Base-by-base conservation (phyloP, 345 rosid species). In the Linum lewisii region DNA sequence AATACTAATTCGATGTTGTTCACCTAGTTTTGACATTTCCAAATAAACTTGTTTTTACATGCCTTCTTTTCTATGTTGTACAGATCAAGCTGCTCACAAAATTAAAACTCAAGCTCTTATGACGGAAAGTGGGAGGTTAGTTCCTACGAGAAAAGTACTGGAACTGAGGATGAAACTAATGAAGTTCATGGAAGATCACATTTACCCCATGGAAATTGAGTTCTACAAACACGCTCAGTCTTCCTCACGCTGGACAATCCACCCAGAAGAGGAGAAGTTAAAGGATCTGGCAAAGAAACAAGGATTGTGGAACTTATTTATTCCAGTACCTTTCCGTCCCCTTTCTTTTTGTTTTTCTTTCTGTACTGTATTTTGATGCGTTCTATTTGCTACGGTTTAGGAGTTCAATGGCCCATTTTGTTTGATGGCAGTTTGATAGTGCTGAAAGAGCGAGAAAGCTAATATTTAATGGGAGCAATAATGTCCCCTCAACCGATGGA, bases 271-370 rank as follows among this genome's bases (percentile, higher is more conserved):
- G 81, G 97, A 93, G 76, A 85, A 73, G 73, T 65, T 89, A 63
- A 93, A 85, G 74, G 90, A 81, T 53, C 60, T 87, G 78, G 99
- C 99, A 47, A 89, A 81, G 82, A 85, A 74, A 82, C 84, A 85
- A 72, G 94, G 95, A 59, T 63, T 93, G 53, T 89, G 99, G 99
- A 93, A 93, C 78, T 79, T 89, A 60, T 93, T 78, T 74, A 73
- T 89, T 68, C 97, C 99, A 38, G 97, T 93, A 88, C 67, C 78
- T 50, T 26, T 66, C 10, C 29, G 18, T 57, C 62, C 54, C 63
- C 50, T 24, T 67, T 50, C 22, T 26, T 29, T 38, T 23, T 54
- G 49, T 63, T 56, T 62, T 15, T 51, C 56, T 57, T 11, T 66
- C 22, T 29, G 34, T 29, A 8, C 7, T 29, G 34, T 29, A 29